Conservation (phyloP, 176 grass and related monocot species). For the Pontederia paniculata region DNA sequence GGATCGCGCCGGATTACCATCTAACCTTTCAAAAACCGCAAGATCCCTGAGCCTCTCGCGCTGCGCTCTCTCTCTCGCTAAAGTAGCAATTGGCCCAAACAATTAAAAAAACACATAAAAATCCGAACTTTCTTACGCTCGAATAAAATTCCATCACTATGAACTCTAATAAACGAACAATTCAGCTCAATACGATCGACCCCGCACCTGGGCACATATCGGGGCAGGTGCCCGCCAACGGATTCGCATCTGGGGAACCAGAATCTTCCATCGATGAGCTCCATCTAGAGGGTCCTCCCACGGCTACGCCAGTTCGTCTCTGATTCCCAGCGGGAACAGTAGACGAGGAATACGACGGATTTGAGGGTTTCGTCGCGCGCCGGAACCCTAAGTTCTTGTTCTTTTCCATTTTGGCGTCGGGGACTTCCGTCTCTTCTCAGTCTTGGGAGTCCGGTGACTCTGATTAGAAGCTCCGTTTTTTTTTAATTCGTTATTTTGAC, state of each 20-base stretch:
- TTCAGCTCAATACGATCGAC: background rate
- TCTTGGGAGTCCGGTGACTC: too few species aligned
- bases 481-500: too few species aligned
- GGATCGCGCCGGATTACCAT: constrained; percentile 38
- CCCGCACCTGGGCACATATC: constrained; percentile 80
- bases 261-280: background rate
- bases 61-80: constrained; percentile 59
- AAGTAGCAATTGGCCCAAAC: constrained; percentile 2
- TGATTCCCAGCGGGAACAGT: background rate
- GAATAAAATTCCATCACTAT: background rate
- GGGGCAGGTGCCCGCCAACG: constrained; percentile 52
- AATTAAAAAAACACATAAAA: background rate
- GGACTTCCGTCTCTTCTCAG: too few species aligned
- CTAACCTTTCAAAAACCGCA: constrained; percentile 57
- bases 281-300: too few species aligned
- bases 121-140: too few species aligned
- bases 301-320: too few species aligned
- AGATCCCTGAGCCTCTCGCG: constrained; percentile 84
- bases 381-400: too few species aligned
- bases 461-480: too few species aligned
- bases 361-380: too few species aligned
- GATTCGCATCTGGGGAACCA: constrained; percentile 8
- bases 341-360: too few species aligned
- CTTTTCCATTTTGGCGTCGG: too few species aligned
- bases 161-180: background rate